A percentile compares a stretch with the other conserved stretches of the same genome.
These are phyloP conservation scores for Aspergillus floridensis DNA, from an alignment of 2,329 filamentous ascomycete genomes.

Conservation along the genomic window DNA sequence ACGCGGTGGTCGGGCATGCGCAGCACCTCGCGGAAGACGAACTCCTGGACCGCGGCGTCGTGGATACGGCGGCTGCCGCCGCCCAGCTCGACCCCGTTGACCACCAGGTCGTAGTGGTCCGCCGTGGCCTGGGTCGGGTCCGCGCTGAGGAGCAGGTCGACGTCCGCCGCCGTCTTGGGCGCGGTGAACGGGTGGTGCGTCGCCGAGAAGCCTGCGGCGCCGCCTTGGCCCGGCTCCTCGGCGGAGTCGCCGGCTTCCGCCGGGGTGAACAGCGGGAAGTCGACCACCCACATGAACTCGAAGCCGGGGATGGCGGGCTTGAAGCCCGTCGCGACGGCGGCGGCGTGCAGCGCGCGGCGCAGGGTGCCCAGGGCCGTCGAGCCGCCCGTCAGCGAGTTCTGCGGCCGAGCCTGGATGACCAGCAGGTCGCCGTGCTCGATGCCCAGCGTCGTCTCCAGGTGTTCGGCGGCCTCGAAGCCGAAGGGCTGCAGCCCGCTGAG, in stretches of 20 bases:
- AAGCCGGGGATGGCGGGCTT: slow-evolving; percentile 54
- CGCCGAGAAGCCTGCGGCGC: slow-evolving; percentile 72
- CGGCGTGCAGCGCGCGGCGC: slow-evolving; percentile 66
- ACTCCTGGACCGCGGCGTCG: slow-evolving; percentile 75
- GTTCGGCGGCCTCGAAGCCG: slow-evolving; percentile 67
- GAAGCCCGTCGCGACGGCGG: slow-evolving; percentile 62
- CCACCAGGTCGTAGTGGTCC: slow-evolving; percentile 92
- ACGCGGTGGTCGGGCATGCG: slow-evolving; percentile 71
- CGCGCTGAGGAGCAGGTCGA: slow-evolving; percentile 65
- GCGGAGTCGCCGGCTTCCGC: slow-evolving; percentile 48
- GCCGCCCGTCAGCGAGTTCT: slow-evolving; percentile 65
- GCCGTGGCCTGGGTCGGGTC: slow-evolving; percentile 71
- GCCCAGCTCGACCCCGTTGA: slow-evolving; percentile 92
- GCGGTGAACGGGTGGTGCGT: slow-evolving; percentile 97
- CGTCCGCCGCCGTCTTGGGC: slow-evolving; percentile 67
- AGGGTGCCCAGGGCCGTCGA: slow-evolving; percentile 72
- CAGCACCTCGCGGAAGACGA: slow-evolving; percentile 78
- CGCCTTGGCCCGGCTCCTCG: slow-evolving; percentile 72
- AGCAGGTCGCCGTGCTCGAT: slow-evolving; percentile 73
- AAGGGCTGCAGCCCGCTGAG: slow-evolving; percentile 73
- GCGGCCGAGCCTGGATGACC: slow-evolving; percentile 73
- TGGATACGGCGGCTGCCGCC: slow-evolving; percentile 94
- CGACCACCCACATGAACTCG: slow-evolving; percentile 78
- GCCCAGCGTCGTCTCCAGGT: slow-evolving; percentile 52
- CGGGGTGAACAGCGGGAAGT: slow-evolving; percentile 91